Base-by-base conservation (phyloP, 2,329 filamentous ascomycete species). In the Sporothrix pseudoabietina region DNA sequence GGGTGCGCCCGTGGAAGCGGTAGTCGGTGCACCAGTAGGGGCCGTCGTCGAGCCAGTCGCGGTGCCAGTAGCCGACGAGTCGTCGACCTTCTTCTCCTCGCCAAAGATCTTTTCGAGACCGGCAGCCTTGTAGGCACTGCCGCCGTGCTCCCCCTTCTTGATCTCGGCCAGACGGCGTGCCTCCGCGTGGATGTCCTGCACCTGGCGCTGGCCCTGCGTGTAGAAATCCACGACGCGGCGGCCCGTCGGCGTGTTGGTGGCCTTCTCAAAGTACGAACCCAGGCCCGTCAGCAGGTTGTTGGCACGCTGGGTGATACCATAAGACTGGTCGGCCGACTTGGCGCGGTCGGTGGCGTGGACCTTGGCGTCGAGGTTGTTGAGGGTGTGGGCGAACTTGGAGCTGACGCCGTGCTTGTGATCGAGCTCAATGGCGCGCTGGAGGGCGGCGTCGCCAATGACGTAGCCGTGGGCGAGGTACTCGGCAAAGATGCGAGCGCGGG, bases 391-490 rank as follows among this genome's bases (percentile, higher is more conserved):
- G 88, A 99, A 99, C 78, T 91, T 90, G 79, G 82, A 86, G 74
- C 92, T 92, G 79, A 98, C 90, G 77, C 93, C 93, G 83, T 98
- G 94, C 84, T 95, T 92, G 81, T 92, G 86, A 85, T 99, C 96
- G 70, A 98, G 89, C 41, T 93, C 89, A 79, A 99, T 92, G 76
- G 94, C 95, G 76, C 88, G 88, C 84, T 96, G 88, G 78, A 97
- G 91, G 69, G 93, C 92, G 39, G 82, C 85, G 73, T 91, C 89
- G 41, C 88, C 94, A 76, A 98, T 87, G 54, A 90, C 88, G 84
- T 99, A 99, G 78, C 96, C 96, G 79, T 98, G 94, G 12, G 96
- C 94, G 47, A 99, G 91, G 83, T 98, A 98, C 85, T 99, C 96
- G 77, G 96, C 96, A 69, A 98, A 83, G 82, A 99, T 97, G 78